A percentile compares a stretch with the other conserved stretches of the same genome.
phyloP scores from a whole-genome alignment of 495 filamentous ascomycete genomes.

The Neurospora tetraspora region DNA sequence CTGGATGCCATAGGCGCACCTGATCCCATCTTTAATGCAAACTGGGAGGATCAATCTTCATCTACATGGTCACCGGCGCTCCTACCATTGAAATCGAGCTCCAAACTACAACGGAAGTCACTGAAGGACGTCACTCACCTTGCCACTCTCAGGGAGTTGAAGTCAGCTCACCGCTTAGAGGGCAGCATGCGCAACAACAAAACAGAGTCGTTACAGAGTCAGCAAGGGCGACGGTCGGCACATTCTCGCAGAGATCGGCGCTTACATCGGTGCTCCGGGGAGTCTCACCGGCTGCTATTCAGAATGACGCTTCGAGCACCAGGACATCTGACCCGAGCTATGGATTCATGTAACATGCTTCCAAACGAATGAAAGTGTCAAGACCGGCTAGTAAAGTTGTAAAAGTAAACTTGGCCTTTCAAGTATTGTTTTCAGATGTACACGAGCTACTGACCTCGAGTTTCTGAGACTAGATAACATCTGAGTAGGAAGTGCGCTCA shows the following conservation, averaged over 20 bases:
- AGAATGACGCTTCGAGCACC: constrained; percentile 84
- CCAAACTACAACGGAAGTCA: not conserved
- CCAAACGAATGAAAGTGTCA: not conserved
- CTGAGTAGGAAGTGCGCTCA: not conserved
- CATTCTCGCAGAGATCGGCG: constrained; percentile 57
- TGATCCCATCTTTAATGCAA: too few relatives aligned
- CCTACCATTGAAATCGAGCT: not conserved
- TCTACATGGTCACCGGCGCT: not conserved
- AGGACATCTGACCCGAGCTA: constrained; percentile 62
- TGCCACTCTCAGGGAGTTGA: not conserved
- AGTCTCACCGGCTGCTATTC: constrained; percentile 63
- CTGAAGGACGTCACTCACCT: not conserved
- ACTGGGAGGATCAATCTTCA: too few relatives aligned
- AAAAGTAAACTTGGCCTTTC: not conserved
- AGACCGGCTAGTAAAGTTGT: not conserved
- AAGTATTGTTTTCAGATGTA: not conserved
- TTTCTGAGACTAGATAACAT: not conserved
- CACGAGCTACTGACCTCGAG: not conserved
- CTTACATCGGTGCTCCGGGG: constrained; percentile 66
- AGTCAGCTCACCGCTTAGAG: not conserved
- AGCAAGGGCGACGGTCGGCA: constrained; percentile 28
- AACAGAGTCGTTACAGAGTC: constrained; percentile 10
- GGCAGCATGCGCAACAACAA: not conserved
- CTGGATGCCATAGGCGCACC: too few relatives aligned
- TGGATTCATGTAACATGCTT: not conserved